Conservation (phyloP, 139 green algal genomes). For the Chlorella sorokiniana region DNA sequence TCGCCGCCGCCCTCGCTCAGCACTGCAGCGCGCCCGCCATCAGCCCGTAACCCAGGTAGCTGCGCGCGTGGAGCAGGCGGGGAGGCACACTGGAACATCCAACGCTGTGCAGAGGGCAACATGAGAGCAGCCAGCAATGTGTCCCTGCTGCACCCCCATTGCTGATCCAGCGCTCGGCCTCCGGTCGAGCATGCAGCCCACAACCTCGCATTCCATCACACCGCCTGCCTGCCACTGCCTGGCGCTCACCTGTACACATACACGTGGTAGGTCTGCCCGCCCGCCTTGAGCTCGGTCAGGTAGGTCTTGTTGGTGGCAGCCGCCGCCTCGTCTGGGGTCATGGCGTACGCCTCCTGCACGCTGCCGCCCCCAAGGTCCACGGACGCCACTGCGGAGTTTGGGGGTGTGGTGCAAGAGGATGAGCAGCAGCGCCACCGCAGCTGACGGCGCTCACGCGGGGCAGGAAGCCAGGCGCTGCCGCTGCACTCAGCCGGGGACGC, state of each 20-base stretch:
- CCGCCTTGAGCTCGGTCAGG: conserved; percentile 66
- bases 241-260: conserved; percentile 88
- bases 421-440: background rate
- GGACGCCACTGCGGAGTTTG: conserved; percentile 42
- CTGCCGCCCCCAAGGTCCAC: conserved; percentile 86
- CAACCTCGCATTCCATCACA: no score
- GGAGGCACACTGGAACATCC: background rate
- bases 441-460: background rate
- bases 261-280: conserved; percentile 78
- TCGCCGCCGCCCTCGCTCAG: conserved; percentile 58
- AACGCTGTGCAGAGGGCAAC: background rate
- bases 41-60: conserved; percentile 95
- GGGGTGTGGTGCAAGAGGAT: background rate
- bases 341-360: conserved; percentile 85
- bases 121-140: no score
- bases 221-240: background rate
- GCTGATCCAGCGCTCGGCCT: background rate
- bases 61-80: conserved; percentile 30
- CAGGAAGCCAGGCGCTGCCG: background rate
- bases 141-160: background rate
- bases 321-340: conserved; percentile 60
- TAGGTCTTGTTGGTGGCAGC: conserved; percentile 69
- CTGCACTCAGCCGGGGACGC: no score
- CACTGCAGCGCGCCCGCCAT: conserved; percentile 94
- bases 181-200: no score